A percentile compares a stretch with the other conserved stretches of the same genome.
These are phyloP conservation scores for Pinus tabuliformis DNA, from an alignment of 75 land plant genomes.

Conservation along the genomic window DNA sequence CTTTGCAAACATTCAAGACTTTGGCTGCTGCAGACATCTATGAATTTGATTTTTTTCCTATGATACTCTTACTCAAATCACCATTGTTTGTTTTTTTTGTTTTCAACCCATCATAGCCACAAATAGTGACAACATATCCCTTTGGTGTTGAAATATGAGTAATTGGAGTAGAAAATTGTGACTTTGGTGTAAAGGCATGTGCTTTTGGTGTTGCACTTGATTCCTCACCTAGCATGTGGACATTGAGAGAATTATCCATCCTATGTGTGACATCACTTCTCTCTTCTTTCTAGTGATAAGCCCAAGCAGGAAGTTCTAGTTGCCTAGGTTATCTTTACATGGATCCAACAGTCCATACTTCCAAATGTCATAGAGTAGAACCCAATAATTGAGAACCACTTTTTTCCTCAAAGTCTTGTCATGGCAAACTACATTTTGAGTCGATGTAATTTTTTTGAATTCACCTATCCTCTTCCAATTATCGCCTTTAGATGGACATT, in stretches of 20 bases:
- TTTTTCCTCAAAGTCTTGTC: slow-evolving; percentile 53
- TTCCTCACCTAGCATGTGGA: neutral
- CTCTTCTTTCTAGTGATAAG: slow-evolving; percentile 56
- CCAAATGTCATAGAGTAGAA: slow-evolving; percentile 66
- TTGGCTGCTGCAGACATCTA: neutral
- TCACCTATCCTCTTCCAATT: slow-evolving; percentile 33
- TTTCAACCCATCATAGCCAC: slow-evolving; percentile 9
- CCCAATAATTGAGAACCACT: slow-evolving; percentile 78
- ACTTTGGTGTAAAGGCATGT: slow-evolving; percentile 1
- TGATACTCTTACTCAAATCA: slow-evolving; percentile 24
- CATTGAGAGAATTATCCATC: slow-evolving; percentile 15
- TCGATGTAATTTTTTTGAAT: neutral
- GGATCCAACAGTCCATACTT: slow-evolving; percentile 71
- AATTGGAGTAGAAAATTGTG: slow-evolving; percentile 13
- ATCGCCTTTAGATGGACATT: slow-evolving; percentile 73
- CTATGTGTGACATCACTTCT: slow-evolving; percentile 15
- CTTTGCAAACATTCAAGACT: neutral
- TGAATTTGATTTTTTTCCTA: slow-evolving; percentile 3
- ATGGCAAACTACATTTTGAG: slow-evolving; percentile 1
- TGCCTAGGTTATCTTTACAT: slow-evolving; percentile 43
- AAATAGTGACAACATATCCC: neutral
- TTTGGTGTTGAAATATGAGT: slow-evolving; percentile 1
- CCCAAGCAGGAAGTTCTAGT: slow-evolving; percentile 87
- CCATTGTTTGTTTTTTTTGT: neutral
- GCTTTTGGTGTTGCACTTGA: slow-evolving; percentile 5